These are phyloP conservation scores for Chamaecyparis obtusa DNA, from an alignment of 75 land plant species.

Conservation along the genomic window DNA sequence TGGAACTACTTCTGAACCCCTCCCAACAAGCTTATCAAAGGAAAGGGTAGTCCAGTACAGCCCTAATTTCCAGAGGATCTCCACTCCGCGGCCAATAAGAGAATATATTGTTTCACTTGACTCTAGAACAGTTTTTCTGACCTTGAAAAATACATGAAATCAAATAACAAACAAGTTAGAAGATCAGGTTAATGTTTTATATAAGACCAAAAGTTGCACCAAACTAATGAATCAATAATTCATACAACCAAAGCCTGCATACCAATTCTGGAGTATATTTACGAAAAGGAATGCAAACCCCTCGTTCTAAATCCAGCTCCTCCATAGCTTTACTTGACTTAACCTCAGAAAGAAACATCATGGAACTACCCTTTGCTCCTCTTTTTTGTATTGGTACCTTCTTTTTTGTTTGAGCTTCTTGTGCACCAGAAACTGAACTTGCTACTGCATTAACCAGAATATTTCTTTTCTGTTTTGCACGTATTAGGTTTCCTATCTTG, in stretches of 20 bases:
- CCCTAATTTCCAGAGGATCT: slow-evolving; percentile 90
- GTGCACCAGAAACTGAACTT: background rate
- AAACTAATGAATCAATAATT: background rate
- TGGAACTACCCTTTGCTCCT: slow-evolving; percentile 1
- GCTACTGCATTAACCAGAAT: slow-evolving; percentile 6
- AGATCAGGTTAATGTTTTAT: background rate
- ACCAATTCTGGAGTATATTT: slow-evolving; percentile 91
- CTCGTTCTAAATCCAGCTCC: slow-evolving; percentile 89
- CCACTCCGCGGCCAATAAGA: slow-evolving; percentile 71
- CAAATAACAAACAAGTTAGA: background rate
- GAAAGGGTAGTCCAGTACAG: slow-evolving; percentile 77
- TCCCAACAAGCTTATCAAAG: slow-evolving; percentile 81
- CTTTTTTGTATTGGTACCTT: slow-evolving; percentile 12
- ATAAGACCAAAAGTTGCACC: background rate
- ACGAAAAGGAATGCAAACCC: slow-evolving; percentile 91
- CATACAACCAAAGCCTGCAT: slow-evolving; percentile 18
- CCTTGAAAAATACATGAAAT: slow-evolving; percentile 37
- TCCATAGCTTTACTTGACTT: slow-evolving; percentile 68
- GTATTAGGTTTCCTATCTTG: background rate
- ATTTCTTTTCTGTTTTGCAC: background rate
- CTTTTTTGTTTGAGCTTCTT: background rate
- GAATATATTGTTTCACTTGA: slow-evolving; percentile 66
- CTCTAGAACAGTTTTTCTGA: slow-evolving; percentile 74
- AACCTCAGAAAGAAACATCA: background rate
- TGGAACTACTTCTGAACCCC: slow-evolving; percentile 90